Evolutionary conservation across 2,329 filamentous ascomycete species (phyloP), one percentile per base, ranked within the genome.

Genomic region (Magnaporthiopsis poae): DNA sequence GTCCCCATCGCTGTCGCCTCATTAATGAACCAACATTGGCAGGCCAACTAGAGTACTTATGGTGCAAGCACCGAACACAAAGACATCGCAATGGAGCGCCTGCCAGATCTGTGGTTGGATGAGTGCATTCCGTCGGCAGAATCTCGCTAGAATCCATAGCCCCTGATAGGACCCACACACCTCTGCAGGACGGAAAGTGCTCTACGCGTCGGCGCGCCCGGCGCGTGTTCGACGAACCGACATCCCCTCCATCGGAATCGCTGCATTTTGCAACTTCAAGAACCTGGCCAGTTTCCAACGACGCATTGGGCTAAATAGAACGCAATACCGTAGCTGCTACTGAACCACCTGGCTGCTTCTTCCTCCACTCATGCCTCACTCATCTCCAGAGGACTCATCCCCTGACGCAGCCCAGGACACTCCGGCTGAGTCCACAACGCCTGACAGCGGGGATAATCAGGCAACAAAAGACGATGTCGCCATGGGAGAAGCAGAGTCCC

Each of bases 351-450:
- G 29, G 33, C 39, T 46, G 35, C 59, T 8, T 36, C 3, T 31
- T 31, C 31, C 5, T 31, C 31, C 31, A 33, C 69, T 60, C 62
- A 84, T 84, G 80, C 81, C 80, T 56, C 80, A 84, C 70, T 81
- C 80, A 52, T 70, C 77, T 3, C 72, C 74, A n/a, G 72, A 74
- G 59, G 66, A 72, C 36, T 70, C 21, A 21, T 25, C 61, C 27
- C 36, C 70, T 56, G 72, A 71, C 25, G 64, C 69, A 7, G 27
- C 63, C 25, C 66, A 69, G 63, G 39, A 60, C 39, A 67, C 70
- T 35, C 72, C 76, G 66, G 72, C 73, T 18, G 67, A 70, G 36
- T 70, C 70, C 35, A 71, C 72, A 66, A 11, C 36, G 33, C 9
- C 36, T 46, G 63, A 69, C 63, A 75, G 73, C 69, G 71, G 71